These are phyloP conservation scores for Albizia julibrissin DNA, from an alignment of 306 rosid species.

Conservation along the genomic window DNA sequence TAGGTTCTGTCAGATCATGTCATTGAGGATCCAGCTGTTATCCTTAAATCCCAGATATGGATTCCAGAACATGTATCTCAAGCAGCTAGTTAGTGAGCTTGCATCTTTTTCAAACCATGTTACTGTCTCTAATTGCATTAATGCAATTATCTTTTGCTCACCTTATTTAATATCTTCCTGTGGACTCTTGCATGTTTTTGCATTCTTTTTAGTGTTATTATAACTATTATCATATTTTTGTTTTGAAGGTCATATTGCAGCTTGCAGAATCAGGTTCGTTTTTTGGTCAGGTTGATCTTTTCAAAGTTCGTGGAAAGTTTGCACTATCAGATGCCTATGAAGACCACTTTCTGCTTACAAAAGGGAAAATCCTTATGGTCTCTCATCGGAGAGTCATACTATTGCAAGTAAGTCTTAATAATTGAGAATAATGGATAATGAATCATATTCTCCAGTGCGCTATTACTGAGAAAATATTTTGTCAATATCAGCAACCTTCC, in stretches of 20 bases:
- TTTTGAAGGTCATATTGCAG: conserved; percentile 86
- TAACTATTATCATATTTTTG: conserved; percentile 31
- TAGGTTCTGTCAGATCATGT: neutral
- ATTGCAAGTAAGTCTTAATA: conserved; percentile 73
- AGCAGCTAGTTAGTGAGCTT: conserved; percentile 1
- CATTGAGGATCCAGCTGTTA: conserved; percentile 15
- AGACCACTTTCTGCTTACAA: conserved; percentile 89
- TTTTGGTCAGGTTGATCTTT: conserved; percentile 95
- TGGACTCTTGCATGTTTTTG: conserved; percentile 11
- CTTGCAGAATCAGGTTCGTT: conserved; percentile 97
- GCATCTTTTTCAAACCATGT: conserved; percentile 13
- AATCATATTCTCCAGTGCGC: conserved; percentile 21
- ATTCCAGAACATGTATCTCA: conserved; percentile 4
- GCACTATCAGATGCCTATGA: conserved; percentile 98
- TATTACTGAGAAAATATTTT: conserved; percentile 26
- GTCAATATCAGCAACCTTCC: conserved; percentile 81
- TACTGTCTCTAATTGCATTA: conserved; percentile 15
- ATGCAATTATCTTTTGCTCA: conserved; percentile 6
- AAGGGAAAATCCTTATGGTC: conserved; percentile 78
- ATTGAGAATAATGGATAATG: conserved; percentile 18
- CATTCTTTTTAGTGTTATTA: conserved; percentile 21
- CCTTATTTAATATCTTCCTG: conserved; percentile 9
- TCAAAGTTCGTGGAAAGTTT: conserved; percentile 97
- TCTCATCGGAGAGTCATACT: conserved; percentile 84
- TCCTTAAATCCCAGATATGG: neutral